phyloP scores from a whole-genome alignment of 768 basidiomycete genomes.

The Mycena indigotica region DNA sequence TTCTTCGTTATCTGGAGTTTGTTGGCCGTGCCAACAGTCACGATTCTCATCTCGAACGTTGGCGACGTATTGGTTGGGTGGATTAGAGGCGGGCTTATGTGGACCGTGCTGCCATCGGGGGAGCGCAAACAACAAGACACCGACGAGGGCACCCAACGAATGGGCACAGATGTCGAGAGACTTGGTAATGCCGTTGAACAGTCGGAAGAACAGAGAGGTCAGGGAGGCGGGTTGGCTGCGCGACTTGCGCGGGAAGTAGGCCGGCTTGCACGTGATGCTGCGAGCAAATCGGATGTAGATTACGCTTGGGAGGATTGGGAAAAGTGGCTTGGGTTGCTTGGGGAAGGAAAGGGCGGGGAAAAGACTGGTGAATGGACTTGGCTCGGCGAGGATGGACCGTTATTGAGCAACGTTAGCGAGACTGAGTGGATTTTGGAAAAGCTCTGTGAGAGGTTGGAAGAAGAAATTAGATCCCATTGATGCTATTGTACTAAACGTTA shows the following conservation, averaged over 20 bases:
- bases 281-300: constrained; percentile 26
- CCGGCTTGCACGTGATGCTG: constrained; percentile 33
- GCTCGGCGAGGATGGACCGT: constrained; percentile 42
- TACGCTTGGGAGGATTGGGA: constrained; percentile 44
- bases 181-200: constrained; percentile 40
- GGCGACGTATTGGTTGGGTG: constrained; percentile 49
- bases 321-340: constrained; percentile 34
- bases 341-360: constrained; percentile 21
- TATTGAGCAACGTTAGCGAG: constrained; percentile 39
- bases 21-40: constrained; percentile 43
- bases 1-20: constrained; percentile 48
- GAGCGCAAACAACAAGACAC: not conserved
- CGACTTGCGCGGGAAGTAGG: constrained; percentile 34
- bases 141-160: constrained; percentile 20
- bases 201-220: constrained; percentile 29
- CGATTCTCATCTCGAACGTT: constrained; percentile 49
- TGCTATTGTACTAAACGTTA: not conserved
- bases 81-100: constrained; percentile 34
- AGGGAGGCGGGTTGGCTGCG: constrained; percentile 30
- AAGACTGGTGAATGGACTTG: constrained; percentile 36
- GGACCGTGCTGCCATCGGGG: constrained; percentile 28
- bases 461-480: constrained; percentile 18
- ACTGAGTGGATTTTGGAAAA: constrained; percentile 41
- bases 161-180: constrained; percentile 31
- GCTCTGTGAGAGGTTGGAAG: constrained; percentile 36